Evolutionary conservation across 2,329 filamentous ascomycete species (phyloP).

Genomic region (Monilinia laxa): DNA sequence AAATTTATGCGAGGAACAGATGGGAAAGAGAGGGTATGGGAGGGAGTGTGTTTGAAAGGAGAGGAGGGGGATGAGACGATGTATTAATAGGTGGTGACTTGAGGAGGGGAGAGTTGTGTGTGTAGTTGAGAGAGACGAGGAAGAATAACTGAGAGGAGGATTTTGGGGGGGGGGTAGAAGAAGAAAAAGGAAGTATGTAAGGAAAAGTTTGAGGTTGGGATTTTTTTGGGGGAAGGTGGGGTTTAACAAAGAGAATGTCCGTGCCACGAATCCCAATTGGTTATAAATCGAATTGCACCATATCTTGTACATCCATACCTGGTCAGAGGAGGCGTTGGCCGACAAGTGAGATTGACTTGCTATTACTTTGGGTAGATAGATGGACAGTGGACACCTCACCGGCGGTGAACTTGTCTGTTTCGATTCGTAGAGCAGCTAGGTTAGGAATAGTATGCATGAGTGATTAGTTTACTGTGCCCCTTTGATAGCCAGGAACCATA

Average conservation of each 20-base stretch:
- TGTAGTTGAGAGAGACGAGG: constrained; percentile 36
- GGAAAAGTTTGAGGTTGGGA: constrained; percentile 21
- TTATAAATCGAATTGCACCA: constrained; percentile 10
- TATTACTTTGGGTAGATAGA: too few relatives aligned
- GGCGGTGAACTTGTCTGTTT: too few relatives aligned
- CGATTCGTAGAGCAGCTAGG: too few relatives aligned
- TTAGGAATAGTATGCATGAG: too few relatives aligned
- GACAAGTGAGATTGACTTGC: too few relatives aligned
- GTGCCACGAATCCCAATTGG: constrained; percentile 12
- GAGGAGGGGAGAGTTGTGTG: constrained; percentile 46
- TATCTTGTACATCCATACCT: background rate
- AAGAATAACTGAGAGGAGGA: constrained; percentile 39
- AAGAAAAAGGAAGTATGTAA: constrained; percentile 2
- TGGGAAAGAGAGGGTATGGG: constrained; percentile 43
- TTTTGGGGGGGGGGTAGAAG: constrained; percentile 25
- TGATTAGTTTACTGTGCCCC: too few relatives aligned
- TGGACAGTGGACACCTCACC: too few relatives aligned
- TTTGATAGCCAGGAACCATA: too few relatives aligned
- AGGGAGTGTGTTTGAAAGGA: constrained; percentile 43
- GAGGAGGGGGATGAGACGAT: constrained; percentile 29
- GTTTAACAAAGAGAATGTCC: constrained; percentile 21
- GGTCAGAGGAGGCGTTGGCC: too few relatives aligned
- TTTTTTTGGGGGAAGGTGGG: constrained; percentile 18
- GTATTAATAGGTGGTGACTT: constrained; percentile 49
- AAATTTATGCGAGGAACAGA: constrained; percentile 65